Percentiles rank a stretch among this genome's conserved stretches.
phyloP scores from a whole-genome alignment of 371 early-diverging fungal species.

The Apophysomyces trapeziformis region DNA sequence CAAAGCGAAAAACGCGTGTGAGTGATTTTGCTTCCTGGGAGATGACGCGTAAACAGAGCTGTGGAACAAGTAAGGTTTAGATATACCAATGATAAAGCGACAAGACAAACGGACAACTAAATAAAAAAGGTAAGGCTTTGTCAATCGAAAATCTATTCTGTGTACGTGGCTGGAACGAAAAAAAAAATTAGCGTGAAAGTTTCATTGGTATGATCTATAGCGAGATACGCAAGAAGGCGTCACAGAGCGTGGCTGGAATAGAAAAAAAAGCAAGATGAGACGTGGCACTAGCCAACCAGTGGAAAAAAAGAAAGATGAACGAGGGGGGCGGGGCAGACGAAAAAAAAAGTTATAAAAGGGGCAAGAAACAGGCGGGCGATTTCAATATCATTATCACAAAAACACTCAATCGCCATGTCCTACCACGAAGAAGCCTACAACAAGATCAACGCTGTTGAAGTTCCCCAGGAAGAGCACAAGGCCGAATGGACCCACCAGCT shows the following conservation, averaged over 20 bases:
- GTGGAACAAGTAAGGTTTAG: no score
- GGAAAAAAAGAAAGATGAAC: neutral
- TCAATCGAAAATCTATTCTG: neutral
- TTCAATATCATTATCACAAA: neutral
- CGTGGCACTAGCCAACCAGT: neutral
- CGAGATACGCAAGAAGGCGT: neutral
- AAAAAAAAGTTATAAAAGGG: conserved; percentile 4
- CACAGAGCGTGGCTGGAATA: conserved; percentile 6
- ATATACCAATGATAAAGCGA: neutral
- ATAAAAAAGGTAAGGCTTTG: conserved; percentile 5
- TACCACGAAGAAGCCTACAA: conserved; percentile 10
- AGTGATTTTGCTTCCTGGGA: no score
- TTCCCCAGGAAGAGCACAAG: conserved; percentile 35
- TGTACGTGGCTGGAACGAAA: conserved; percentile 6
- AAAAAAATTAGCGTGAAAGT: neutral
- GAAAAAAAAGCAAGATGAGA: neutral
- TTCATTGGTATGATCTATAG: conserved; percentile 2
- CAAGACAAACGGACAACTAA: neutral
- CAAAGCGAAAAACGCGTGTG: no score
- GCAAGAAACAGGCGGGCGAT: neutral
- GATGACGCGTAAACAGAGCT: no score
- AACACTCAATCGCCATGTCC: neutral
- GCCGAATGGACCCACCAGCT: conserved; percentile 44
- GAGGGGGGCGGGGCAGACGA: no score
- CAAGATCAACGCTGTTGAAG: neutral